Conservation (phyloP, 441 rosid genomes). For the Theobroma grandiflorum region DNA sequence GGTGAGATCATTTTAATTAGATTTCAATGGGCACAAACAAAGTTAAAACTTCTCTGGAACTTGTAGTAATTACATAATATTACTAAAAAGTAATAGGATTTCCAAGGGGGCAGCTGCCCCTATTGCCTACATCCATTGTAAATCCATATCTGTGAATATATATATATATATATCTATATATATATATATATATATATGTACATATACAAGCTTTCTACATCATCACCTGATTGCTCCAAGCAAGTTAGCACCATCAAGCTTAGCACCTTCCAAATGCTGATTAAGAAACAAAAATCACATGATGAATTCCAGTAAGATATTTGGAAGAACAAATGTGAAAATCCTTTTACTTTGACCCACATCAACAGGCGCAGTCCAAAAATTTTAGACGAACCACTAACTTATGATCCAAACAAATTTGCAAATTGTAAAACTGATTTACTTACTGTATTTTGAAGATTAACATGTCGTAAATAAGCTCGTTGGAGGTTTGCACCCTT, state of each 20-base stretch:
- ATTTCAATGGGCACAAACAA: background rate
- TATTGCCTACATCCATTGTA: too few relatives aligned
- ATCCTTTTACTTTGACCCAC: background rate
- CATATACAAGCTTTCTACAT: slow-evolving; percentile 12
- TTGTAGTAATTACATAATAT: too few relatives aligned
- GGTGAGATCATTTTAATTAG: background rate
- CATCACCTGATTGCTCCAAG: slow-evolving; percentile 75
- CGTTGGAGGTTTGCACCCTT: slow-evolving; percentile 93
- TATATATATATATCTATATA: background rate
- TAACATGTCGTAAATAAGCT: slow-evolving; percentile 84
- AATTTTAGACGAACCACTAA: background rate
- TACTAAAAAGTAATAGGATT: too few relatives aligned
- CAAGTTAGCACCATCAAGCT: slow-evolving; percentile 89
- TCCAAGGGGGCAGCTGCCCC: too few relatives aligned
- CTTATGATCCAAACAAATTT: background rate
- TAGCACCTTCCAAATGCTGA: slow-evolving; percentile 90
- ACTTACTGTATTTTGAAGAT: slow-evolving; percentile 86
- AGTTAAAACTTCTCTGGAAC: background rate
- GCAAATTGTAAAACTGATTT: background rate
- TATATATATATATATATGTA: too few relatives aligned
- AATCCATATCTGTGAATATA: background rate
- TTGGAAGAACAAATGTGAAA: background rate
- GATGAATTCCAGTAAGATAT: background rate
- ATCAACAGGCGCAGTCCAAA: background rate
- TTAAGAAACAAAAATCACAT: background rate